Evolutionary conservation across 768 basidiomycete species (phyloP), one percentile per base, ranked within the genome.

Genomic region (Boletus reticuloceps): DNA sequence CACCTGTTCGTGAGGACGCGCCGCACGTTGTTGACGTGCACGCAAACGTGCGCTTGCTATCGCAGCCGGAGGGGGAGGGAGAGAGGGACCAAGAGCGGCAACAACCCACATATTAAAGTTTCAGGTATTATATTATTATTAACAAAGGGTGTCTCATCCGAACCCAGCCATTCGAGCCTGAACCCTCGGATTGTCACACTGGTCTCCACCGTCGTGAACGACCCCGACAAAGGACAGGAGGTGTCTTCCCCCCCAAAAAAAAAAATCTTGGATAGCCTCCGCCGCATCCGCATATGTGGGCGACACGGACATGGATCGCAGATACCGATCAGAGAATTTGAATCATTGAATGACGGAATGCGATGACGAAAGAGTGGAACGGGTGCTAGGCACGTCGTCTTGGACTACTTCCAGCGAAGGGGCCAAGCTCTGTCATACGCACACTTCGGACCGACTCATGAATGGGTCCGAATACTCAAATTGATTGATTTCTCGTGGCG

Each of bases 301-400:
- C 10, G 34, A 36, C 10, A 36, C 36, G 16, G 16, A 39, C n/a
- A 48, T 31, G 25, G 50, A 60, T 61, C 59, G 31, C 44, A 38
- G 46, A 52, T 57, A 58, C 29, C 50, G 59, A 60, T 60, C 59
- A 49, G 13, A 49, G 13, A 42, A 53, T 45, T 50, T 12, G 46
- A 41, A 51, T 39, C 22, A 12, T 14, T 22, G 16, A n/a, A 55
- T 64, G 58, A 64, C 62, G 62, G 55, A 54, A 64, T 56, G 50
- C 37, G 54, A 47, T 64, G 62, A 60, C 54, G 50, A 43, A 45
- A 51, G 20, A 9, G 17, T 9, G 47, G 42, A 22, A 31, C 34
- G 37, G 41, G 36, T 25, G 46, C 53, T 42, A 59, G 58, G 62
- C 39, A 64, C 62, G 36, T 46, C 38, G 41, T 20, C 17, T 32